These are phyloP conservation scores for Penicillium sp. DNA, from an alignment of 2,329 filamentous ascomycete species.

Conservation along the genomic window DNA sequence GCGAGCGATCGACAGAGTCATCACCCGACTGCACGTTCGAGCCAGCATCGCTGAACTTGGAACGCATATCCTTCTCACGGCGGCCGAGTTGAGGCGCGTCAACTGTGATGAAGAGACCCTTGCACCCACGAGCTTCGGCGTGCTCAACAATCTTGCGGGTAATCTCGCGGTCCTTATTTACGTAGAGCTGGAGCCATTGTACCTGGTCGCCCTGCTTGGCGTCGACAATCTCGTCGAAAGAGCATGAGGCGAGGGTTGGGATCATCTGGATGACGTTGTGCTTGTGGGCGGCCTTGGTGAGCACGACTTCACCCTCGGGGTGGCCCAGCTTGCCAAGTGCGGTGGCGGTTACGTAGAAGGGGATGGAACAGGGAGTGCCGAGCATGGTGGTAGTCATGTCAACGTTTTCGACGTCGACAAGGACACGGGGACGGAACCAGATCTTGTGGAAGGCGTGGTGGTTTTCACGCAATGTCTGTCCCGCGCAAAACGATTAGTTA, in stretches of 20 bases:
- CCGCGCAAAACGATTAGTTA: neutral
- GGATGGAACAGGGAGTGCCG: conserved; percentile 77
- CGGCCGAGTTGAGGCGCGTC: conserved; percentile 94
- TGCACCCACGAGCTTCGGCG: conserved; percentile 88
- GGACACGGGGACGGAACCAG: conserved; percentile 88
- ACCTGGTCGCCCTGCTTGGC: conserved; percentile 76
- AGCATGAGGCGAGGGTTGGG: conserved; percentile 92
- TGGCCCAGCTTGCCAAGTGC: conserved; percentile 94
- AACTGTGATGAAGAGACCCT: conserved; percentile 96
- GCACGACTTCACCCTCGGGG: conserved; percentile 87
- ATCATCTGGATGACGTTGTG: conserved; percentile 99
- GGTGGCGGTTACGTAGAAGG: conserved; percentile 96
- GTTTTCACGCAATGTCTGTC: conserved; percentile 88
- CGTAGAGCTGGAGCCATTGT: conserved; percentile 96
- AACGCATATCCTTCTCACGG: conserved; percentile 96
- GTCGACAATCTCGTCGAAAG: conserved; percentile 95
- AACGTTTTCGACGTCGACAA: conserved; percentile 85
- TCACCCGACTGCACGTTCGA: conserved; percentile 76
- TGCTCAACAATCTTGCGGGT: conserved; percentile 89
- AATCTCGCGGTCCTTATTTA: conserved; percentile 92
- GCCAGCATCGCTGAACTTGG: conserved; percentile 82
- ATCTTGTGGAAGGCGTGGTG: conserved; percentile 95
- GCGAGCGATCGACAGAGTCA: conserved; percentile 74
- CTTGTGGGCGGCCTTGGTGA: conserved; percentile 79
- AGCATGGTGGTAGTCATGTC: conserved; percentile 93